phyloP scores from a whole-genome alignment of 495 filamentous ascomycete species.

The Aspergillus steynii region DNA sequence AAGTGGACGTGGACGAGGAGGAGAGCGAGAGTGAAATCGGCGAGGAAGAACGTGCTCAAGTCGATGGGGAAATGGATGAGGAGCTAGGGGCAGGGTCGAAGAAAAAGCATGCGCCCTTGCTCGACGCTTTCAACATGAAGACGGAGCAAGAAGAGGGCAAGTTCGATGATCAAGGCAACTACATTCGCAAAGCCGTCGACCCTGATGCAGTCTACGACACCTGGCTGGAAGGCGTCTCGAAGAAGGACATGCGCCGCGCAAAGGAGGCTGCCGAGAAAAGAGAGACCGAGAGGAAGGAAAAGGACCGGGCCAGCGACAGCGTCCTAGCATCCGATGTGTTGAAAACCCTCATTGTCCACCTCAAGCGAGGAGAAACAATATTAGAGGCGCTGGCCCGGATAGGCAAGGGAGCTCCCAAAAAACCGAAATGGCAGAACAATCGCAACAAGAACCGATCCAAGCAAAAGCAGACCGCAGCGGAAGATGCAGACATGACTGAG shows the following conservation, averaged over 20 bases:
- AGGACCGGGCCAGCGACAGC: conserved; percentile 69
- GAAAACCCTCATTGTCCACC: conserved; percentile 62
- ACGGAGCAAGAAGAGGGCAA: conserved; percentile 87
- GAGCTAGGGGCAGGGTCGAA: conserved; percentile 87
- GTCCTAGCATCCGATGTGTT: conserved; percentile 74
- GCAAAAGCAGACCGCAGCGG: conserved; percentile 51
- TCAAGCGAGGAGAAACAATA: conserved; percentile 84
- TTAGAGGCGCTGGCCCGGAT: conserved; percentile 85
- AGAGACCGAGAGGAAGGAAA: conserved; percentile 70
- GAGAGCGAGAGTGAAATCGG: conserved; percentile 70
- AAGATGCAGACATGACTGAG: conserved; percentile 67
- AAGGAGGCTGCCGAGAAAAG: conserved; percentile 85
- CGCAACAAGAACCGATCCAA: conserved; percentile 58
- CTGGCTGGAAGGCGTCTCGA: conserved; percentile 89
- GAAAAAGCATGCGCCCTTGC: conserved; percentile 92
- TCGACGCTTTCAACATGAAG: conserved; percentile 95
- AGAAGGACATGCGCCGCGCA: conserved; percentile 87
- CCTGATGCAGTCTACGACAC: conserved; percentile 88
- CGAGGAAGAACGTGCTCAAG: conserved; percentile 69
- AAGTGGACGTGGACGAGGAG: conserved; percentile 43
- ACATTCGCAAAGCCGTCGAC: conserved; percentile 82
- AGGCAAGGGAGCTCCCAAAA: conserved; percentile 64
- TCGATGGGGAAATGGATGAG: conserved; percentile 72
- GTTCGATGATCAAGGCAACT: conserved; percentile 91
- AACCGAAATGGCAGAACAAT: conserved; percentile 61